These are phyloP conservation scores for Alternaria triticina DNA, from an alignment of 2,329 filamentous ascomycete genomes.

Conservation along the genomic window DNA sequence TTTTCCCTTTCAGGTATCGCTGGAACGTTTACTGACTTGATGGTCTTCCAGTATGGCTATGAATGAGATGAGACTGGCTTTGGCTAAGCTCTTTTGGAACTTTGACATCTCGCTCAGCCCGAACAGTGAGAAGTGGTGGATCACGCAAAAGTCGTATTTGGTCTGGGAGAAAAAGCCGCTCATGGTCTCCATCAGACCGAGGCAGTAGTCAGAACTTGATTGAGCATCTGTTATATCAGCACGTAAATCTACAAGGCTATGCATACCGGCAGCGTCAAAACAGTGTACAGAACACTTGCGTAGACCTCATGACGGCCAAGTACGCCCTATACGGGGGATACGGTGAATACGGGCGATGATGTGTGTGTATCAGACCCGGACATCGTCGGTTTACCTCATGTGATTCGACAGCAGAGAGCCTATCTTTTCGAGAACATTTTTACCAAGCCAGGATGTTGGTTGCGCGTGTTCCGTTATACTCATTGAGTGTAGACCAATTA, in stretches of 20 bases:
- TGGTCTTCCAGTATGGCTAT: constrained; percentile 1
- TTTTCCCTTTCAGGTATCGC: not conserved
- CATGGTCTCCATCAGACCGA: not conserved
- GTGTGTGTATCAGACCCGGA: not conserved
- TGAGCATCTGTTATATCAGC: not conserved
- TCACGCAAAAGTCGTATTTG: constrained; percentile 2
- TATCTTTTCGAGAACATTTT: not conserved
- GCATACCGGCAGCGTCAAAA: not conserved
- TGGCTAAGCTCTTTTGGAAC: constrained; percentile 4
- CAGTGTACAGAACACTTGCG: not conserved
- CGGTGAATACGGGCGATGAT: not conserved
- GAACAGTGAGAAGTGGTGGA: constrained; percentile 1
- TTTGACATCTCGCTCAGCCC: not conserved
- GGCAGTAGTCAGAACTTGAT: not conserved
- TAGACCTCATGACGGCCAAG: not conserved
- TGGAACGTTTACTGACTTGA: not conserved
- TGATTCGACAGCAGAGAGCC: not conserved
- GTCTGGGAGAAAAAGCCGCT: constrained; percentile 6
- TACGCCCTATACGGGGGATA: not conserved
- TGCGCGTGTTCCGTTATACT: not conserved
- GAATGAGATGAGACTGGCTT: constrained; percentile 1
- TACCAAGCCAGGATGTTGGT: not conserved
- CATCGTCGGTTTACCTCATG: not conserved
- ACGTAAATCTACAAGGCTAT: not conserved
- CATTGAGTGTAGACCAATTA: not conserved